phyloP scores from a whole-genome alignment of 2,329 filamentous ascomycete genomes.

The Ceratocystis lukuohia region DNA sequence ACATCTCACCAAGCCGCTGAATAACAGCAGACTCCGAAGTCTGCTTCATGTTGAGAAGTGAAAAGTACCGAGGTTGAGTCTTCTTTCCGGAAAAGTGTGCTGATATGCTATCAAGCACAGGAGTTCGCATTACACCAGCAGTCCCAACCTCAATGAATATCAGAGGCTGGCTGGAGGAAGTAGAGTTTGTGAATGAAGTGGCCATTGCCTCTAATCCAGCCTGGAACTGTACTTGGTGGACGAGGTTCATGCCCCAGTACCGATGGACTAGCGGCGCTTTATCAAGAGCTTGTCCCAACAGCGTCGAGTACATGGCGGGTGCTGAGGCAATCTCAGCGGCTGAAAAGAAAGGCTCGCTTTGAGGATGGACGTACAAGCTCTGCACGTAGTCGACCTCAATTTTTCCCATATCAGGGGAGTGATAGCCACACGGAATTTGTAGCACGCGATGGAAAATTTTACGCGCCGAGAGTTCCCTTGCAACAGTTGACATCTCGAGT shows the following conservation, averaged over 20 bases:
- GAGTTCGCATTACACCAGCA: constrained; percentile 27
- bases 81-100: constrained; percentile 18
- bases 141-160: constrained; percentile 33
- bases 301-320: constrained; percentile 32
- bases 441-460: constrained; percentile 28
- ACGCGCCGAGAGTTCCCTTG: constrained; percentile 25
- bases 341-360: background rate
- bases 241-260: constrained; percentile 38
- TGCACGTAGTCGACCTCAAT: constrained; percentile 29
- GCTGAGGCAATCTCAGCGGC: background rate
- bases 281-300: constrained; percentile 23
- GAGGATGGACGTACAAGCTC: background rate
- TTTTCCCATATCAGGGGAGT: constrained; percentile 33
- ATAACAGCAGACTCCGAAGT: constrained; percentile 24
- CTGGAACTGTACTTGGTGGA: constrained; percentile 33
- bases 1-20: constrained; percentile 27
- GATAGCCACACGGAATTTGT: constrained; percentile 31
- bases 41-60: constrained; percentile 11
- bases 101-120: constrained; percentile 28
- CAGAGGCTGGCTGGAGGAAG: constrained; percentile 23
- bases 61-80: constrained; percentile 10
- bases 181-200: constrained; percentile 18
- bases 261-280: constrained; percentile 23
- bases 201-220: constrained; percentile 30
- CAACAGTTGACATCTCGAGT: constrained; percentile 25